Evolutionary conservation across 208 protist species (phyloP), one percentile per base, ranked within the genome.

Genomic region (Leishmania tarentolae): DNA sequence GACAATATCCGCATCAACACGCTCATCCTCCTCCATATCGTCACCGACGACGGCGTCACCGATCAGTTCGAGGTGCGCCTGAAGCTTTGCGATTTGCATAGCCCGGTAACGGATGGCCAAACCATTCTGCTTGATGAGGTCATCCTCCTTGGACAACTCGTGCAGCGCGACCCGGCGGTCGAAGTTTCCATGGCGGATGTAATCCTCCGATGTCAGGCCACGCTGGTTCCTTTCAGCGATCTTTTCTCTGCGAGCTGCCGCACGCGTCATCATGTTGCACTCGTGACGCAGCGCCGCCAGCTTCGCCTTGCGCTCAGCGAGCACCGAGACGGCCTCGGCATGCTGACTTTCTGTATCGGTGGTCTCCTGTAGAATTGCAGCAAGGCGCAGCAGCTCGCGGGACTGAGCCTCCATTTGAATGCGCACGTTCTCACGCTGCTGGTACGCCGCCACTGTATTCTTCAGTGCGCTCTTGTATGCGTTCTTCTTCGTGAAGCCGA

Each of bases 21-120:
- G 90, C 63, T 95, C 91, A 46, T 90, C 83, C 46, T 53, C 69
- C 57, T 80, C 81, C 31, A 86, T 75, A 15, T 80, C 88, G 19
- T 92, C 90, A 19, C 91, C 90, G 15, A 86, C 82, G 70, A 96
- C 85, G 53, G 91, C 90, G 63, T 92, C 87, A 73, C 89, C 91
- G 71, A 96, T 90, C 76, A 94, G 85, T 88, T 96, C 93, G 50
- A 96, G 83, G 37, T 90, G 91, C 57, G 87, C 88, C 86, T 96
- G 88, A 61, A 86, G 76, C 79, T 91, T 93, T 4, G 90, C 83
- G n/a, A 96, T 94, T 81, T 92, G 86, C 85, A 93, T 87, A 11
- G 91, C 90, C 50, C 91, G 93, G 65, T 91, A 84, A 52, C 89
- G 87, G 69, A 96, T 92, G 42, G 91, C 83, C 50, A 85, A 15